These are phyloP conservation scores for Chaetoscypha palmicola DNA, from an alignment of 2,329 filamentous ascomycete species.

Conservation along the genomic window DNA sequence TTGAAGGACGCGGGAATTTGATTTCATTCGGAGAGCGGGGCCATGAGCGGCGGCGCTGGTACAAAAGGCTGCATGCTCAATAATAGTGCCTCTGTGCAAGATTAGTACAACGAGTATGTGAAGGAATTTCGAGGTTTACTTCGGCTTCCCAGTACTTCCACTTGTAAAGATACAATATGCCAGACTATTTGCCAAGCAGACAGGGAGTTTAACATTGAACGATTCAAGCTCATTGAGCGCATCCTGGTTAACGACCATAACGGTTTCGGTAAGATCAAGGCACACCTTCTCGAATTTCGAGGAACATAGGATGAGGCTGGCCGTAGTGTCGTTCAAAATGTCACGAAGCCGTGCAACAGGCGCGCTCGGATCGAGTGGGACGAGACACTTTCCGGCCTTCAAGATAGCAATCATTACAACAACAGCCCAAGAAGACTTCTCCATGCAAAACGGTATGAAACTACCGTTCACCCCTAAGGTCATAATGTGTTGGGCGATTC, in stretches of 20 bases:
- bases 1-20: slow-evolving; percentile 5
- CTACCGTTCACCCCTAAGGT: slow-evolving; percentile 8
- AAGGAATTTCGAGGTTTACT: too few species aligned
- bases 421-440: slow-evolving; percentile 22
- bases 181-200: too few species aligned
- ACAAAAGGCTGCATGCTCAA: slow-evolving; percentile 19
- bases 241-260: neutral
- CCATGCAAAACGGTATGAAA: slow-evolving; percentile 27
- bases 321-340: slow-evolving; percentile 10
- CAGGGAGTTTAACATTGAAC: too few species aligned
- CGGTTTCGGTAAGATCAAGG: too few species aligned
- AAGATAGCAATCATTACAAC: slow-evolving; percentile 28
- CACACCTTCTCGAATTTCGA: neutral
- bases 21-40: neutral
- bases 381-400: slow-evolving; percentile 27
- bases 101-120: neutral
- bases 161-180: slow-evolving; percentile 26
- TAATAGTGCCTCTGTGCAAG: slow-evolving; percentile 1
- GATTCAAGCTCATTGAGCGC: neutral
- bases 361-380: slow-evolving; percentile 29
- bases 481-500: slow-evolving; percentile 5
- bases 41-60: slow-evolving; percentile 7
- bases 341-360: slow-evolving; percentile 22
- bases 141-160: slow-evolving; percentile 28
- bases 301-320: slow-evolving; percentile 13